A percentile compares a stretch with the other conserved stretches of the same genome.
phyloP scores from a whole-genome alignment of 2,329 filamentous ascomycete species.

The Calonectria ilicicola region DNA sequence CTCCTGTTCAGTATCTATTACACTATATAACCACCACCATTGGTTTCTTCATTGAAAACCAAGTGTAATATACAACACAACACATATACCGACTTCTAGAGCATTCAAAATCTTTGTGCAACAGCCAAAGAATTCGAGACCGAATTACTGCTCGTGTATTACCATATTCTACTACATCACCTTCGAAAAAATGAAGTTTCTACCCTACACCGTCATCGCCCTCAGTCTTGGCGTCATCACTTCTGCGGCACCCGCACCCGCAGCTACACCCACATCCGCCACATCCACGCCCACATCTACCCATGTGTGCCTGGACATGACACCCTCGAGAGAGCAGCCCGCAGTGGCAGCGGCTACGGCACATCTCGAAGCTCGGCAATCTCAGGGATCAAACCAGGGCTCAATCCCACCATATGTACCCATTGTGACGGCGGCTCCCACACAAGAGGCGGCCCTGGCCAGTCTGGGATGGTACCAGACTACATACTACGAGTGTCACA shows the following conservation, averaged over 20 bases:
- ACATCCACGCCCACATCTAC: neutral
- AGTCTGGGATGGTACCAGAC: constrained; percentile 48
- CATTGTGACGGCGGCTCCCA: constrained; percentile 48
- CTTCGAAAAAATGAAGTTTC: constrained; percentile 12
- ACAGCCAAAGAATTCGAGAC: too few species aligned
- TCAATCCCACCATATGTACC: constrained; percentile 41
- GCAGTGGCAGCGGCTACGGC: neutral
- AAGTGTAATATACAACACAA: neutral
- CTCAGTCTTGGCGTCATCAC: neutral
- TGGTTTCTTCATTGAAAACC: neutral
- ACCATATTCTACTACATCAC: too few species aligned
- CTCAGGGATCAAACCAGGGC: constrained; percentile 16
- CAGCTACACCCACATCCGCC: constrained; percentile 7
- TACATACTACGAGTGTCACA: constrained; percentile 50
- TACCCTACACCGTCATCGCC: constrained; percentile 26
- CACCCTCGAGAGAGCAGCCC: neutral
- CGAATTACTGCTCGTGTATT: too few species aligned
- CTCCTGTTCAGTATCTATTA: neutral
- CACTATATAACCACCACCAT: neutral
- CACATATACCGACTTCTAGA: neutral
- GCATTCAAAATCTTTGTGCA: neutral
- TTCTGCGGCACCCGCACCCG: constrained; percentile 7
- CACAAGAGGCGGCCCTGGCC: constrained; percentile 44
- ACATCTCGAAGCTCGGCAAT: constrained; percentile 10
- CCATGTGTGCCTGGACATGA: neutral